phyloP scores from a whole-genome alignment of 305 asterid genomes.

The Fraxinus angustifolia region DNA sequence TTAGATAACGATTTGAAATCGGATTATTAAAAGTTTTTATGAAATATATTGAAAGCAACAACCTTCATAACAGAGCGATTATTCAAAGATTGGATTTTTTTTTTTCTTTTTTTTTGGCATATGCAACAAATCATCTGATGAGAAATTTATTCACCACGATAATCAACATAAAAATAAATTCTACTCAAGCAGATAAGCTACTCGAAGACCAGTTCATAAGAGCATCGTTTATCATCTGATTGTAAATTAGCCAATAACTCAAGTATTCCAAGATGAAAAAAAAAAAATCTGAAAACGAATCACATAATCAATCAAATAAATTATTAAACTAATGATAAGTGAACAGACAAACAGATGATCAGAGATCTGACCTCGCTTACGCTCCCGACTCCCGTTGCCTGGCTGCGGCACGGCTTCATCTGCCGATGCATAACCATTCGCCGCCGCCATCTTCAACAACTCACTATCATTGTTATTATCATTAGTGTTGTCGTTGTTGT shows the following conservation, averaged over 20 bases:
- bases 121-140: slow-evolving; percentile 1
- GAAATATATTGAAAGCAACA: background rate
- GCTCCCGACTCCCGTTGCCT: slow-evolving; percentile 50
- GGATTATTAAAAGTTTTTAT: background rate
- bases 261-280: slow-evolving; percentile 14
- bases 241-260: background rate
- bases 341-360: slow-evolving; percentile 16
- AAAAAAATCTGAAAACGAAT: slow-evolving; percentile 9
- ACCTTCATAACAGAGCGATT: slow-evolving; percentile 9
- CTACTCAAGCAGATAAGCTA: background rate
- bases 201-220: background rate
- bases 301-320: slow-evolving; percentile 22
- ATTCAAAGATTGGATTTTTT: background rate
- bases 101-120: background rate
- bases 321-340: background rate
- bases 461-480: slow-evolving; percentile 2
- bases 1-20: background rate
- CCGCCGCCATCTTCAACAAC: slow-evolving; percentile 27
- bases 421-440: slow-evolving; percentile 58
- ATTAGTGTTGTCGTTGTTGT: background rate
- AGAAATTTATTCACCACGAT: background rate
- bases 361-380: slow-evolving; percentile 81
- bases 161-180: background rate
- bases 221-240: slow-evolving; percentile 3
- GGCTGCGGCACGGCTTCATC: slow-evolving; percentile 56